Percentiles rank a stretch among this genome's conserved stretches.
These are phyloP conservation scores for Cyclotella choctawhatcheeana DNA, from an alignment of 108 stramenopile genomes.

Conservation along the genomic window DNA sequence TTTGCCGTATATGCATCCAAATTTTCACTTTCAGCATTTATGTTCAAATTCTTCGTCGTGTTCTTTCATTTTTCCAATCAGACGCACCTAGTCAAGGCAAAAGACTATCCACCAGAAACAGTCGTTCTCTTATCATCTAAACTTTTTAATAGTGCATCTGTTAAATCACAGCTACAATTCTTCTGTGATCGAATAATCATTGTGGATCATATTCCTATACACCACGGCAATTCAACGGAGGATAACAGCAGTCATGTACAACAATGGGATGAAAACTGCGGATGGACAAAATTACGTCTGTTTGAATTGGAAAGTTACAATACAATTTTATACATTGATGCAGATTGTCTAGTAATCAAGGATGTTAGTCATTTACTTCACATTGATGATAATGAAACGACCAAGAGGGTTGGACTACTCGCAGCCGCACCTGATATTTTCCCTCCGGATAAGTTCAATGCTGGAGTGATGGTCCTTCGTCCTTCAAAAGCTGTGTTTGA, in stretches of 20 bases:
- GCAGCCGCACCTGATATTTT: slow-evolving; percentile 90
- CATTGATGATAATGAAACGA: slow-evolving; percentile 27
- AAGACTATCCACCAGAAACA: slow-evolving; percentile 51
- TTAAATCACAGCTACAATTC: slow-evolving; percentile 15
- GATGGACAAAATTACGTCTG: slow-evolving; percentile 61
- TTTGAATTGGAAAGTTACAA: slow-evolving; percentile 71
- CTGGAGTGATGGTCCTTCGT: slow-evolving; percentile 88
- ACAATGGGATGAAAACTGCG: slow-evolving; percentile 55
- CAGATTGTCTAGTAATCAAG: slow-evolving; percentile 75
- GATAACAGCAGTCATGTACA: slow-evolving; percentile 22
- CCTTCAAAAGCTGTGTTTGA: slow-evolving; percentile 60
- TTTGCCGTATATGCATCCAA: too few relatives aligned
- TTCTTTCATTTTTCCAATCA: background rate
- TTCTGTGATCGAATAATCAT: slow-evolving; percentile 53
- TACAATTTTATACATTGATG: slow-evolving; percentile 84
- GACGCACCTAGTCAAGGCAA: slow-evolving; percentile 18
- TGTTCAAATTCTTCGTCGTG: background rate
- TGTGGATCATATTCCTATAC: slow-evolving; percentile 43
- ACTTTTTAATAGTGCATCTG: slow-evolving; percentile 23
- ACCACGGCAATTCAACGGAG: background rate
- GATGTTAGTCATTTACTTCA: slow-evolving; percentile 67
- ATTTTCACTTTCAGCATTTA: background rate
- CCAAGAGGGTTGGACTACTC: slow-evolving; percentile 62
- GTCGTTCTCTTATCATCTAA: slow-evolving; percentile 67
- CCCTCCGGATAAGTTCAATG: slow-evolving; percentile 89